Conservation (phyloP, 306 rosid genomes). For the Biancaea sappan region DNA sequence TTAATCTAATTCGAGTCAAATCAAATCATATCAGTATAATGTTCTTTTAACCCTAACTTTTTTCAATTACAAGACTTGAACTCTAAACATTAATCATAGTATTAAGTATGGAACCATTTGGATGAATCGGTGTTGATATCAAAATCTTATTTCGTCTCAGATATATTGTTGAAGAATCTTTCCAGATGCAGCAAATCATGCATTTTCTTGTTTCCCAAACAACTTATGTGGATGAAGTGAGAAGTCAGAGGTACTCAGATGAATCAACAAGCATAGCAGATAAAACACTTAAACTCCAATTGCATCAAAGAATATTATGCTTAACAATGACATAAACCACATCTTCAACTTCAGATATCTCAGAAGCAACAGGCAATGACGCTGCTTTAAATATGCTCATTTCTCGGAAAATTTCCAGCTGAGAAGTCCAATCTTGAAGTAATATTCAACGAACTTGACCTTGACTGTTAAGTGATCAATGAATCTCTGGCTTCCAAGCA, state of each 20-base stretch:
- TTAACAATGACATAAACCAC: conserved; percentile 38
- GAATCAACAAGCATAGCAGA: background rate
- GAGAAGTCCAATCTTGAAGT: conserved; percentile 44
- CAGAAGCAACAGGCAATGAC: conserved; percentile 48
- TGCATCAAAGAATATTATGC: background rate
- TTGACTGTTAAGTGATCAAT: conserved; percentile 52
- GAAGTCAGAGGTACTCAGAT: background rate
- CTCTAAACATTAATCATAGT: too few relatives aligned
- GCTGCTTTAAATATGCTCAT: conserved; percentile 63
- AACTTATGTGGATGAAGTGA: background rate
- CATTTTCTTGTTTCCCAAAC: background rate
- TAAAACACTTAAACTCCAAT: background rate
- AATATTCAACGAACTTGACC: conserved; percentile 50
- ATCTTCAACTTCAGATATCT: conserved; percentile 67
- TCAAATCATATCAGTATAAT: too few relatives aligned
- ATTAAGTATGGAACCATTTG: too few relatives aligned
- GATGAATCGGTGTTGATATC: too few relatives aligned
- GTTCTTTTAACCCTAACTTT: too few relatives aligned
- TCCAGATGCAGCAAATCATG: background rate
- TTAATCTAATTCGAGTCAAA: too few relatives aligned
- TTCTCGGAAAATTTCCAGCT: conserved; percentile 53
- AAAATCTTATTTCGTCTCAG: background rate
- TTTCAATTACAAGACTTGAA: too few relatives aligned
- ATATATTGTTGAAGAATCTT: background rate
- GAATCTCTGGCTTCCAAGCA: conserved; percentile 48